A percentile compares a stretch with the other conserved stretches of the same genome.
phyloP scores from a whole-genome alignment of 75 land plant species.

The Azolla pinnata region DNA sequence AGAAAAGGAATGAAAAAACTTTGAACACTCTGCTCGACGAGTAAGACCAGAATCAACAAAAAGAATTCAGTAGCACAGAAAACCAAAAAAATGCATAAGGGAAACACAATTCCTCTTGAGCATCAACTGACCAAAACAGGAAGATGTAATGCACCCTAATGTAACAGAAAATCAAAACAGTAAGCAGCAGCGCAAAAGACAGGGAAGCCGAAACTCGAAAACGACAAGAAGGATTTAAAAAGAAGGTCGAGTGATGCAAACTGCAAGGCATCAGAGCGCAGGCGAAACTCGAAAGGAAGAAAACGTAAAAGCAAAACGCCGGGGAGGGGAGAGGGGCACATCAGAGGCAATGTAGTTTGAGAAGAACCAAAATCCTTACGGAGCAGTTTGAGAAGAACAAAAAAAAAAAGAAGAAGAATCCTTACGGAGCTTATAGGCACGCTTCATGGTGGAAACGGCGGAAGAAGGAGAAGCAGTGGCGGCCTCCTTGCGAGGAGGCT shows the following conservation, averaged over 20 bases:
- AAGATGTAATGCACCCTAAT: background rate
- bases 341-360: background rate
- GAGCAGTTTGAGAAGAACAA: background rate
- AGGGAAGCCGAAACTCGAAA: background rate
- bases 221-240: background rate
- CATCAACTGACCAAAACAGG: background rate
- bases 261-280: background rate
- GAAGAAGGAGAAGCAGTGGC: background rate
- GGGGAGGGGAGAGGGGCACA: background rate
- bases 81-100: background rate
- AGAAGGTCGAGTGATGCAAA: background rate
- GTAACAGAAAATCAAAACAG: background rate
- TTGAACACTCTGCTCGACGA: background rate
- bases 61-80: background rate
- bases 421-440: slow-evolving; percentile 38
- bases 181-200: background rate
- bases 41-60: background rate
- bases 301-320: background rate
- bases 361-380: background rate
- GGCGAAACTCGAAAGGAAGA: background rate
- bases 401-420: slow-evolving; percentile 5
- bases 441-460: slow-evolving; percentile 23
- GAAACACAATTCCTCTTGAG: background rate
- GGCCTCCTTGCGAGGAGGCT: background rate
- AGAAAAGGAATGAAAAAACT: background rate